Evolutionary conservation across 306 rosid genomes (phyloP).

Genomic region (Prinsepia uniflora): DNA sequence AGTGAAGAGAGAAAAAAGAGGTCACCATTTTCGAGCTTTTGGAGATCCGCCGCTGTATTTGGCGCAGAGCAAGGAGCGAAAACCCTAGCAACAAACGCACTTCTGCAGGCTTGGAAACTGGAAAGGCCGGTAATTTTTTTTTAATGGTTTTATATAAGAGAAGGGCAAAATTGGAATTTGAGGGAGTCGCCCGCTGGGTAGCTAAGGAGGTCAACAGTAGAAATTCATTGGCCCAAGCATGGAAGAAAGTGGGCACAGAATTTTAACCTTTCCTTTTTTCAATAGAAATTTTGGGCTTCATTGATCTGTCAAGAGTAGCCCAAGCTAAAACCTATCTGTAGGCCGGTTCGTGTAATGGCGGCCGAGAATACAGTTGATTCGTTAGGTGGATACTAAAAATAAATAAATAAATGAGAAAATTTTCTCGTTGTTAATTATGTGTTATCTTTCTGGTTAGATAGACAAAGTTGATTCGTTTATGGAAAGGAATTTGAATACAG

Average conservation of each 20-base stretch:
- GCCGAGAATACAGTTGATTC: no score
- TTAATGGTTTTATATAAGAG: not conserved
- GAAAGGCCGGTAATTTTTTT: not conserved
- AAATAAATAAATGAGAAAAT: no score
- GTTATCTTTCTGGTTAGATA: no score
- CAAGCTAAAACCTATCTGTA: not conserved
- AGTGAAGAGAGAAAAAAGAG: not conserved
- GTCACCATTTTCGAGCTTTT: slow-evolving; percentile 40
- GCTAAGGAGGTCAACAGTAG: not conserved
- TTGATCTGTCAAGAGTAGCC: not conserved
- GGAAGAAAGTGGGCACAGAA: not conserved
- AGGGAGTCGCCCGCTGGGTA: not conserved
- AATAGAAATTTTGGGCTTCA: not conserved
- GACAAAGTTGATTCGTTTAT: no score
- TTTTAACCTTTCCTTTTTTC: not conserved
- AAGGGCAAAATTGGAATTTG: not conserved
- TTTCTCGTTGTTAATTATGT: no score
- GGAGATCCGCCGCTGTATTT: slow-evolving; percentile 7
- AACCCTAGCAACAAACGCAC: slow-evolving; percentile 1
- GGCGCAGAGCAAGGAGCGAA: not conserved
- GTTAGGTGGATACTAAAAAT: no score
- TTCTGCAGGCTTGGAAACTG: not conserved
- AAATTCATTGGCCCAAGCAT: not conserved
- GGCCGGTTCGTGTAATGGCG: no score
- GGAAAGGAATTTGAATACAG: no score